Evolutionary conservation across 306 rosid genomes (phyloP).

Genomic region (Pachyrhizus erosus): DNA sequence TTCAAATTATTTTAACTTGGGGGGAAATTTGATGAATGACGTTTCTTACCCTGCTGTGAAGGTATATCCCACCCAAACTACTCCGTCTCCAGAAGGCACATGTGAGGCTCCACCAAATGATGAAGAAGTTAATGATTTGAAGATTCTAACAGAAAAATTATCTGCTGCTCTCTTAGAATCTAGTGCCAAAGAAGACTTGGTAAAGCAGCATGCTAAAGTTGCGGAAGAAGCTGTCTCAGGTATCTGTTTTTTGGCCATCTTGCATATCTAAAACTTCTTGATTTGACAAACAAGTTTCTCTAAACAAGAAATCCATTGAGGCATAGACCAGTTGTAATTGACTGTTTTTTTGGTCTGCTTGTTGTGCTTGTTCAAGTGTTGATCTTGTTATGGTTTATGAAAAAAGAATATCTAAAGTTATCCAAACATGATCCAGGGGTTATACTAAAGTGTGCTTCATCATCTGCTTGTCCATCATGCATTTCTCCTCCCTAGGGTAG

Average conservation of each 20-base stretch:
- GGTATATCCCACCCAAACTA: constrained; percentile 54
- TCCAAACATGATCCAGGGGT: background rate
- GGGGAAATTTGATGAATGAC: constrained; percentile 19
- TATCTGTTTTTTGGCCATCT: constrained; percentile 34
- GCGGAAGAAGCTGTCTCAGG: constrained; percentile 91
- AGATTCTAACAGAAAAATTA: constrained; percentile 56
- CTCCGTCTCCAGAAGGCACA: constrained; percentile 60
- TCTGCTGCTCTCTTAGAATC: constrained; percentile 62
- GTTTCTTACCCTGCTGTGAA: constrained; percentile 43
- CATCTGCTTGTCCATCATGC: constrained; percentile 16
- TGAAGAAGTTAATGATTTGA: constrained; percentile 50
- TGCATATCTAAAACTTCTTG: background rate
- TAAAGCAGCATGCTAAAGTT: constrained; percentile 79
- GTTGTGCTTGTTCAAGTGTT: constrained; percentile 1
- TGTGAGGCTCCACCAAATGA: constrained; percentile 54
- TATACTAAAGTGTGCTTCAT: background rate
- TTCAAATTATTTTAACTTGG: constrained; percentile 28
- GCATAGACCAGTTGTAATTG: background rate
- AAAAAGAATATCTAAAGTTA: constrained; percentile 18
- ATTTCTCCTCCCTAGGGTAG: constrained; percentile 2
- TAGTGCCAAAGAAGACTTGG: constrained; percentile 69
- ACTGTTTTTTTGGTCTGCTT: background rate
- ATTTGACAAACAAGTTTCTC: background rate
- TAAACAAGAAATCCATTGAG: background rate
- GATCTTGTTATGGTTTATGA: constrained; percentile 1